Base-by-base conservation (phyloP, 805 yeast genomes). In the Starmera quercuum region DNA sequence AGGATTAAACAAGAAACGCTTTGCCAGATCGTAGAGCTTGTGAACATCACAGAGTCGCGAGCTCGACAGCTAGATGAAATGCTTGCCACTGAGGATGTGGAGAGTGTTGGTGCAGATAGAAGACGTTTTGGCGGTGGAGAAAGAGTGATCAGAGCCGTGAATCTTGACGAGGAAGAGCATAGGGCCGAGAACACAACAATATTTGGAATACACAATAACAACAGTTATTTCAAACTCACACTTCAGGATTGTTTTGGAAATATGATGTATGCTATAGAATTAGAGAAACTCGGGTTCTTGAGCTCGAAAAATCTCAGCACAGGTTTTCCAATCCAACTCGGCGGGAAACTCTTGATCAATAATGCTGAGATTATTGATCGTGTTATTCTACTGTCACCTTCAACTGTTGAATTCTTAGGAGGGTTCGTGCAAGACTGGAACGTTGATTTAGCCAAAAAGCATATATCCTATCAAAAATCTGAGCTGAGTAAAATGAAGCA, bases 21-120 rank as follows among this genome's bases (percentile, higher is more conserved):
- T 8, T 78, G 78, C 53, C 77, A 75, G 48, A 68, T 83, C 2
- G 60, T 78, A 2, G 71, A 71, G 41, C 48, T 79, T 1, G 66
- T 66, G 43, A 77, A 80, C 54, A 59, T 73, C 2, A 61, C 78
- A 6, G 62, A 54, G 20, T 73, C 86, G 0, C 57, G 60, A 15
- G 49, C 71, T 15, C 54, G 62, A n/a, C 75, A 73, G 41, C 46
- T 78, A 4, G 90, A 81, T 40, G 70, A 66, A 6, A 59, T 82
- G 53, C 58, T 58, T 16, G 66, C 67, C 22, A 54, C 59, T 32
- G 56, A 69, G n/a, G 77, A 80, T 45, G 74, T 77, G 2, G 75
- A 71, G 40, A 66, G 63, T n/a, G 77, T 72, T 3, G 71, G 72
- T 12, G 75, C 73, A 3, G 90, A 80, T 52, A 55, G 79, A 18